phyloP scores from a whole-genome alignment of 345 rosid genomes.

The Conringia planisiliqua region DNA sequence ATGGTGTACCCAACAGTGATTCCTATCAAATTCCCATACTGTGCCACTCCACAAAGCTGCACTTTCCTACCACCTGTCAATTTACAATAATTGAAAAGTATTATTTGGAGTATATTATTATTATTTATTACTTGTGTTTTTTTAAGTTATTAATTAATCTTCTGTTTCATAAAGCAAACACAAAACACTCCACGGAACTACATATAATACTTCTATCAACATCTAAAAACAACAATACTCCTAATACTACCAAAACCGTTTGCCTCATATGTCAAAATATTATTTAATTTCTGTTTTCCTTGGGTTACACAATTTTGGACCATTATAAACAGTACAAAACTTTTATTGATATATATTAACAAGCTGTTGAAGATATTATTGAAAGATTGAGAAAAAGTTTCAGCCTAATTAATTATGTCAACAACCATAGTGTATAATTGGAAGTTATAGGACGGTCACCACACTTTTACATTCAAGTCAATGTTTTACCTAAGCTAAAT shows the following conservation, averaged over 20 bases:
- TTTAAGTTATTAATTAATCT: slow-evolving; percentile 4
- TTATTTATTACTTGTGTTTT: slow-evolving; percentile 15
- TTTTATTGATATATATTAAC: background rate
- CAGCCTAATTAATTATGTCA: slow-evolving; percentile 7
- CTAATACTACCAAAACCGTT: slow-evolving; percentile 24
- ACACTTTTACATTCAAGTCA: background rate
- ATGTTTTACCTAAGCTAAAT: background rate
- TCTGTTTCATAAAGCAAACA: slow-evolving; percentile 25
- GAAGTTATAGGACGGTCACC: background rate
- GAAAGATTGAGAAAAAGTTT: background rate
- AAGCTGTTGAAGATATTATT: background rate
- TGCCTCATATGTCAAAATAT: slow-evolving; percentile 25
- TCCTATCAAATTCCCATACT: slow-evolving; percentile 70
- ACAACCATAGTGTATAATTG: background rate
- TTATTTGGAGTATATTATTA: slow-evolving; percentile 1
- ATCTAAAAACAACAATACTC: slow-evolving; percentile 21
- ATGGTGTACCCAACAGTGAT: slow-evolving; percentile 79
- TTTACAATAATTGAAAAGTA: slow-evolving; percentile 10
- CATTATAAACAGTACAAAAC: background rate
- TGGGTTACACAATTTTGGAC: slow-evolving; percentile 6
- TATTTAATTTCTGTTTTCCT: background rate
- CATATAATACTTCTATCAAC: background rate
- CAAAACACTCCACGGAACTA: slow-evolving; percentile 29
- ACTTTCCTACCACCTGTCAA: slow-evolving; percentile 59
- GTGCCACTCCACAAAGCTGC: slow-evolving; percentile 77